phyloP scores from a whole-genome alignment of 2,329 filamentous ascomycete genomes.

The Incumbomyces delicatus region DNA sequence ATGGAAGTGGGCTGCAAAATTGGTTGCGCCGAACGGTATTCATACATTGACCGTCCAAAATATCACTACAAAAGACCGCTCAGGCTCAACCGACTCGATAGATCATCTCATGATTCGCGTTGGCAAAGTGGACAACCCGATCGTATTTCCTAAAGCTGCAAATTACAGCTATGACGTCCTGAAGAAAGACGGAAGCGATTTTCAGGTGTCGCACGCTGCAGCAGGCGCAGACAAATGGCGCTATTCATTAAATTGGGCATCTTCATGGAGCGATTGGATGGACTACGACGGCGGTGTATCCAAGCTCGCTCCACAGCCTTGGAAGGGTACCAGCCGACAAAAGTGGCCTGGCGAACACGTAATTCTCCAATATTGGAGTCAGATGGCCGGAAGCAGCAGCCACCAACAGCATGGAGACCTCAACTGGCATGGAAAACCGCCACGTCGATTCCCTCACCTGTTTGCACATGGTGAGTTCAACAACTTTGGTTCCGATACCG shows the following conservation, averaged over 20 bases:
- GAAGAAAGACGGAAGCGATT: constrained; percentile 28
- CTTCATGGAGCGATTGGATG: constrained; percentile 49
- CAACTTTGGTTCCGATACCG: constrained; percentile 45
- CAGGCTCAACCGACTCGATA: constrained; percentile 39
- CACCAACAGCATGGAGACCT: constrained; percentile 52
- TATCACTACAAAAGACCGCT: constrained; percentile 31
- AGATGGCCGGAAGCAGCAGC: constrained; percentile 49
- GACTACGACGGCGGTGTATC: constrained; percentile 45
- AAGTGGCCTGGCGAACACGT: constrained; percentile 53
- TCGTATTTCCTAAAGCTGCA: constrained; percentile 46
- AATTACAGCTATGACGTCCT: constrained; percentile 51
- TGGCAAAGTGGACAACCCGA: constrained; percentile 48
- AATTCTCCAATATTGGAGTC: constrained; percentile 54
- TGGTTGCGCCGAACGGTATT: constrained; percentile 52
- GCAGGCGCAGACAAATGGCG: constrained; percentile 54
- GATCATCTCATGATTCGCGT: constrained; percentile 55
- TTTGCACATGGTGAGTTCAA: constrained; percentile 46
- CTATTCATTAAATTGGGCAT: constrained; percentile 53
- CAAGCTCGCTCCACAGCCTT: constrained; percentile 40
- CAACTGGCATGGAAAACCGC: constrained; percentile 25
- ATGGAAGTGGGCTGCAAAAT: constrained; percentile 45
- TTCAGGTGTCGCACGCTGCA: constrained; percentile 48
- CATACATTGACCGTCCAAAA: constrained; percentile 51
- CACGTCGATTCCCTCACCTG: constrained; percentile 43
- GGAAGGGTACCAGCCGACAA: constrained; percentile 52